Base-by-base conservation (phyloP, 129 eudicot species). In the Helianthus tuberosus region DNA sequence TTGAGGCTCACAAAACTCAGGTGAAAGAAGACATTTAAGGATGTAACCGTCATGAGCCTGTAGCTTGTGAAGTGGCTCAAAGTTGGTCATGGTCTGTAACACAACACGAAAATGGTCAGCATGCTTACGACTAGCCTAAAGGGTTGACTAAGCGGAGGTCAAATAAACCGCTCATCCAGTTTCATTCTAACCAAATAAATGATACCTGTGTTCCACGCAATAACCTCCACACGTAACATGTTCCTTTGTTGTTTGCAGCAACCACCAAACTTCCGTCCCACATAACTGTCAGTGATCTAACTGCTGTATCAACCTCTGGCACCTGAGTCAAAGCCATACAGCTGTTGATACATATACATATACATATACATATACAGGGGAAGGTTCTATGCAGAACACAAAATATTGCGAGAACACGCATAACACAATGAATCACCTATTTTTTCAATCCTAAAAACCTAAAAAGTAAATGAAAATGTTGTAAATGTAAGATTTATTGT, bases 251-350 rank as follows among this genome's bases (percentile, higher is more conserved):
- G 73, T 94, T 94, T 59, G 99, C 99, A 57, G 99, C 99, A 67
- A 91, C 99, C 6, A 91, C 96, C 85, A 94, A 80, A 66, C 97
- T 90, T 69, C 99, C 99, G 64, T 94, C 99, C 97, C 96, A 94
- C 99, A 94, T 94, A 9, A 91, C 99, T 12, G 97, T 88, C 75
- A 94, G 80, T 13, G 99, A 94, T 77, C 99, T 77, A 61, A 94
- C 96, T 75, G 99, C 97, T 53, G 97, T 89, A 77, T 94, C 99
- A 75, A 94, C 99, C 77, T 94, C 99, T 59, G 99, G 99, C 35
- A 94, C 99, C 99, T 94, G 79, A 72, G 41, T 68, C 60, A 5
- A 68, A 20, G 16, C 6, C 38, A 49, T 59, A 36, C 23, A 55
- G 62, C 8, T 8, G 62, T 55, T 17, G 62, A 55, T 55, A 20